Evolutionary conservation across 306 rosid genomes (phyloP).

Genomic region (Purshia tridentata): DNA sequence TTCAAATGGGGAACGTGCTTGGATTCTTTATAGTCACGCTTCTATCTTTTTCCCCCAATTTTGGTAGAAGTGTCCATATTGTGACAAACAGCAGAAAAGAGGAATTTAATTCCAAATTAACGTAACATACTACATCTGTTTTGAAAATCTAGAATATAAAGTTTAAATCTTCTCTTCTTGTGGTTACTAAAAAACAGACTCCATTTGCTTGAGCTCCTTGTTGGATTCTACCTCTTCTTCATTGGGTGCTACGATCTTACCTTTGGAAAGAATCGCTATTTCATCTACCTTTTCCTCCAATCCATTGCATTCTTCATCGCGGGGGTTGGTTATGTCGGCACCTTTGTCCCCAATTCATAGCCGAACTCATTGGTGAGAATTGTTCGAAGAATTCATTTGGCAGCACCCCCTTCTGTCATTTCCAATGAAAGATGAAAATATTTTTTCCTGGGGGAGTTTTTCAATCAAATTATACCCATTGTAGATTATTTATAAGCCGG

Average conservation of each 20-base stretch:
- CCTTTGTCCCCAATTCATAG: constrained; percentile 62
- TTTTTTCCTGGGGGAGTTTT: not conserved
- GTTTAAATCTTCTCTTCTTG: constrained; percentile 19
- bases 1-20: too few species aligned
- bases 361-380: constrained; percentile 12
- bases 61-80: not conserved
- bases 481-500: not conserved
- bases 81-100: not conserved
- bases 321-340: constrained; percentile 85
- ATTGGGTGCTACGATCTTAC: constrained; percentile 74
- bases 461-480: not conserved
- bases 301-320: constrained; percentile 82
- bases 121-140: not conserved
- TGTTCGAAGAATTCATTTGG: not conserved
- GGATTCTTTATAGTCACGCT: too few species aligned
- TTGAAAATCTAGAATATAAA: not conserved
- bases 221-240: constrained; percentile 77
- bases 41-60: too few species aligned
- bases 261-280: constrained; percentile 70
- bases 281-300: constrained; percentile 80
- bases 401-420: constrained; percentile 16
- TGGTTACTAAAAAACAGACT: constrained; percentile 49
- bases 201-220: constrained; percentile 65
- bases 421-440: constrained; percentile 23
- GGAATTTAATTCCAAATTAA: not conserved